phyloP scores from a whole-genome alignment of 495 filamentous ascomycete genomes.

The Entonaema liquescens region DNA sequence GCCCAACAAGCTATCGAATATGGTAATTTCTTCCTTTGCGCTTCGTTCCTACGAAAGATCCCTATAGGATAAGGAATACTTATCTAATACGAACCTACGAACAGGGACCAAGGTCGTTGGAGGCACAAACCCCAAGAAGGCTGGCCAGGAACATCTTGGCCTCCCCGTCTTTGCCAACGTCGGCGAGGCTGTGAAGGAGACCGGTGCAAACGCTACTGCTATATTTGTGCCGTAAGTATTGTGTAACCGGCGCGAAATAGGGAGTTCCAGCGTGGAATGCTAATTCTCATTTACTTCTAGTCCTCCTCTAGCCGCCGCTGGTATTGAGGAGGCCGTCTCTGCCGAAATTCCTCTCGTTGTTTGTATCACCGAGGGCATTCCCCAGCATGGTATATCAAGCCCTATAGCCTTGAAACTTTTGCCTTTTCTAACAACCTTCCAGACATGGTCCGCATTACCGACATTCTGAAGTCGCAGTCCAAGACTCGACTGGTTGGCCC shows the following conservation, averaged over 20 bases:
- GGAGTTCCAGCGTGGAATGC: not conserved
- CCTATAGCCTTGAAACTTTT: not conserved
- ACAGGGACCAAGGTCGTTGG: constrained; percentile 96
- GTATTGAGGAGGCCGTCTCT: constrained; percentile 95
- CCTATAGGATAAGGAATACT: not conserved
- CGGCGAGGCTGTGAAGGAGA: constrained; percentile 86
- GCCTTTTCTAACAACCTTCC: not conserved
- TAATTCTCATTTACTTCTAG: constrained; percentile 50
- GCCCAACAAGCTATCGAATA: constrained; percentile 98
- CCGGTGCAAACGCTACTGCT: constrained; percentile 88
- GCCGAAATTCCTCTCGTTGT: constrained; percentile 94
- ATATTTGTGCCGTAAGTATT: constrained; percentile 92
- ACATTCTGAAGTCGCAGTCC: constrained; percentile 95
- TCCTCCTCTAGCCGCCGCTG: constrained; percentile 87
- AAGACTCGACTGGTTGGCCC: constrained; percentile 97
- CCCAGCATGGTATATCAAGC: constrained; percentile 80
- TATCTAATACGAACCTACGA: constrained; percentile 50
- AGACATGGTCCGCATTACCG: constrained; percentile 99
- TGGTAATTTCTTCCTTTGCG: constrained; percentile 64
- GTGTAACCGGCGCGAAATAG: constrained; percentile 2
- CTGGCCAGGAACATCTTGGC: constrained; percentile 86
- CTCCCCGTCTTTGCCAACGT: constrained; percentile 94
- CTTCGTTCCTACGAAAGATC: not conserved
- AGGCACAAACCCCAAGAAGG: constrained; percentile 99
- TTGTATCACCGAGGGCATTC: constrained; percentile 98